These are phyloP conservation scores for Acaromyces ingoldii DNA, from an alignment of 1,284 basidiomycete species.

Conservation along the genomic window DNA sequence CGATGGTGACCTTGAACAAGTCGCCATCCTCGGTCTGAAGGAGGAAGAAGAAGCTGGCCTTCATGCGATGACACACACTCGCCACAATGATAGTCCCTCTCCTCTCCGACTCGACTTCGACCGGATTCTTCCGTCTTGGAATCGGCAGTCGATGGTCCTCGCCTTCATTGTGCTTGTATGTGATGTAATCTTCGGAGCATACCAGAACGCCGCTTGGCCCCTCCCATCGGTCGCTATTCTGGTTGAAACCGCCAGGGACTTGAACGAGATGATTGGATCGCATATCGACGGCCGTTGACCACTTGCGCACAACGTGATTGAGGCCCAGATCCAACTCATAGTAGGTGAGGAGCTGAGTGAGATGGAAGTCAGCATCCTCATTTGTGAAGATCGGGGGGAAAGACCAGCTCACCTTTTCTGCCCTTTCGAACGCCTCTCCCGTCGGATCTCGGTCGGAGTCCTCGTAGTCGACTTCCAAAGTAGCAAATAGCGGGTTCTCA, in stretches of 20 bases:
- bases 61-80: slow-evolving; percentile 50
- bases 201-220: slow-evolving; percentile 49
- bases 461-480: slow-evolving; percentile 48
- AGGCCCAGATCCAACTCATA: slow-evolving; percentile 51
- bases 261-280: slow-evolving; percentile 41
- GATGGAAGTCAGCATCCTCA: no score
- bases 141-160: slow-evolving; percentile 48
- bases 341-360: slow-evolving; percentile 31
- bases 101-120: slow-evolving; percentile 23
- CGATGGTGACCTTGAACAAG: slow-evolving; percentile 50
- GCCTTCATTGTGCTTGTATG: slow-evolving; percentile 47
- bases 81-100: slow-evolving; percentile 40
- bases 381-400: not conserved
- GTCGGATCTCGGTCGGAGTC: slow-evolving; percentile 47
- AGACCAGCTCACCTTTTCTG: slow-evolving; percentile 23
- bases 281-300: slow-evolving; percentile 43
- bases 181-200: slow-evolving; percentile 49
- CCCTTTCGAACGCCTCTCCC: slow-evolving; percentile 35
- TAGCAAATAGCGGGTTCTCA: slow-evolving; percentile 49
- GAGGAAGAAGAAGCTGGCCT: slow-evolving; percentile 48
- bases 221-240: slow-evolving; percentile 47
- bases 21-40: slow-evolving; percentile 49
- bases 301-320: slow-evolving; percentile 49
- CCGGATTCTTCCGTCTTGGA: slow-evolving; percentile 38
- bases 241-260: slow-evolving; percentile 50